Conservation (phyloP, 73 alveolate genomes). For the Tetrahymena malaccensis region DNA sequence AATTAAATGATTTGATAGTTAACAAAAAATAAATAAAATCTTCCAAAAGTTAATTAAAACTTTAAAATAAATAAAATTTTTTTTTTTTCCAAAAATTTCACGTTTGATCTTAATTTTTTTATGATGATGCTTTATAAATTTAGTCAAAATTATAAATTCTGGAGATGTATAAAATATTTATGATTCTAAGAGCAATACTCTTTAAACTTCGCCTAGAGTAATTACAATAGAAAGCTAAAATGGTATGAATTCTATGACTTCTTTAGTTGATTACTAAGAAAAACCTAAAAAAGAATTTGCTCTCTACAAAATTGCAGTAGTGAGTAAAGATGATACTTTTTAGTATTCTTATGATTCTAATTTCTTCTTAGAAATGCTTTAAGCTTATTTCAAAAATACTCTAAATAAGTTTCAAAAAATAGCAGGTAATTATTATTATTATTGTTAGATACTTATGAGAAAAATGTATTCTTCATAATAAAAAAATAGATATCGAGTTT, state of each 20-base stretch:
- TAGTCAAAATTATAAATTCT: background rate
- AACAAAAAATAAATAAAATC: too few relatives aligned
- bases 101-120: too few relatives aligned
- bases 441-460: background rate
- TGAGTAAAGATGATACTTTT: background rate
- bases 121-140: background rate
- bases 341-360: background rate
- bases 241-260: background rate
- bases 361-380: background rate
- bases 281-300: background rate
- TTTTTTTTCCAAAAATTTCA: background rate
- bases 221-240: background rate
- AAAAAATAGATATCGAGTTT: background rate
- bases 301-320: background rate
- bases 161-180: background rate
- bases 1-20: background rate
- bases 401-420: background rate
- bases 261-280: background rate
- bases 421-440: background rate
- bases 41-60: background rate
- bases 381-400: background rate
- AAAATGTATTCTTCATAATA: background rate
- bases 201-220: background rate
- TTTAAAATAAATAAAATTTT: background rate
- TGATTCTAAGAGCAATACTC: background rate